Base-by-base conservation (phyloP, 2,329 filamentous ascomycete species). In the Neobulgaria alba region DNA sequence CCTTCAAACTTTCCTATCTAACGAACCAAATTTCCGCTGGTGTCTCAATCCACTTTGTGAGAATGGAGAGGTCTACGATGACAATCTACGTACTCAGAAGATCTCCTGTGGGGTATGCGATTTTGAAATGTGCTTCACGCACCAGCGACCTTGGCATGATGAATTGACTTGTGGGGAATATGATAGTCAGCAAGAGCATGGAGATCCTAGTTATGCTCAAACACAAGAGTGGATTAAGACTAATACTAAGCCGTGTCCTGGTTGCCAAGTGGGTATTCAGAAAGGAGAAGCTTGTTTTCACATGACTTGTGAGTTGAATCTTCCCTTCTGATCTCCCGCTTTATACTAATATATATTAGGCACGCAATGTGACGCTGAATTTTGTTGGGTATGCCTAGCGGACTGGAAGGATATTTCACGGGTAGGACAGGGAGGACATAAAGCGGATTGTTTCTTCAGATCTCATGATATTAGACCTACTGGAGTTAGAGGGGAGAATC, bases 331-430 rank as follows among this genome's bases (percentile, higher is more conserved):
- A 10, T 17, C 2, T 21, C 10, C 14, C 33, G 10, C n/a, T 21
- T 7, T 8, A 33, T 21, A 30, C 10, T 29, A 20, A 39, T 10
- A 16, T 14, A 9, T 10, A 4, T 9, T 16, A 45, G 42, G 42
- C 14, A 36, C 39, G 4, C 36, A 43, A 30, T 46, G 44, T 33
- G 33, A 29, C 18, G 34, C 43, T 16, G 40, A 46, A 21, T 46
- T 46, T 17, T 46, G 44, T 23, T 46, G 44, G 44, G 36, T 41
- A 17, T 46, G 44, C 33, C 30, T 43, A 4, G 44, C 38, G 10
- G 20, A 33, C 17, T 46, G 44, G 44, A 8, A 21, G 14, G 35
- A 33, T 8, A 41, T 43, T 20, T 7, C 20, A 15, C 12, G 29
- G 4, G 29, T 18, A 17, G 43, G 44, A 16, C 44, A 40, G 16